Base-by-base conservation (phyloP, 139 green algal species). In the Medakamo hakoo region DNA sequence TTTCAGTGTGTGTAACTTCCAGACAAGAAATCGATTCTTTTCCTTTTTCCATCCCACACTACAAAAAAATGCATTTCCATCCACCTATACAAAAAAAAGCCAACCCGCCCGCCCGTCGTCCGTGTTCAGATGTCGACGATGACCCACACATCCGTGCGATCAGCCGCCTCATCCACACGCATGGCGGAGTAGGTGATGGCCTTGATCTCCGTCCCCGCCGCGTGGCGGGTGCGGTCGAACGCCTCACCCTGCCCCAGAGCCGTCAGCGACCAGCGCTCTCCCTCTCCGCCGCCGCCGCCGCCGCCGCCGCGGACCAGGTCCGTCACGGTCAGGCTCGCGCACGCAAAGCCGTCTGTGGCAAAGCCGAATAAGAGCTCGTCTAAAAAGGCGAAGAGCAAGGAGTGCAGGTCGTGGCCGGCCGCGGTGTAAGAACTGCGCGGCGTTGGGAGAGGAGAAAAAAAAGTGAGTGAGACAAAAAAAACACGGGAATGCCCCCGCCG, bases 101-200 rank as follows among this genome's bases (percentile, higher is more conserved):
- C n/a, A n/a, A n/a, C n/a, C n/a, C n/a, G n/a, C n/a, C n/a, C n/a
- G n/a, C n/a, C n/a, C n/a, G n/a, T n/a, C n/a, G n/a, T n/a, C n/a
- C n/a, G 16, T 52, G 9, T 21, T 82, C 65, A 92, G 16, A 95
- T 95, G 68, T 95, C 87, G 4, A 95, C 84, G 48, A 95, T 92
- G 16, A 92, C 86, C 71, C 84, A 92, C 14, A 94, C 67, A 52
- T 95, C 84, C 16, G 82, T 72, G 29, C 84, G 63, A 0, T 62
- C 74, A 2, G 58, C 55, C 59, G 52, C 56, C 57, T 91, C 80
- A 19, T 65, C 57, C 31, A 95, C 82, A 49, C 87, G 73, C 86
- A 95, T 95, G 16, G 82, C 83, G 22, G 76, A 87, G 69, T 91
- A 94, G 4, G 87, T 95, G 71, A 95, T 89, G 27, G 87, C 87